phyloP scores from a whole-genome alignment of 306 rosid species.

The Potentilla sterilis region DNA sequence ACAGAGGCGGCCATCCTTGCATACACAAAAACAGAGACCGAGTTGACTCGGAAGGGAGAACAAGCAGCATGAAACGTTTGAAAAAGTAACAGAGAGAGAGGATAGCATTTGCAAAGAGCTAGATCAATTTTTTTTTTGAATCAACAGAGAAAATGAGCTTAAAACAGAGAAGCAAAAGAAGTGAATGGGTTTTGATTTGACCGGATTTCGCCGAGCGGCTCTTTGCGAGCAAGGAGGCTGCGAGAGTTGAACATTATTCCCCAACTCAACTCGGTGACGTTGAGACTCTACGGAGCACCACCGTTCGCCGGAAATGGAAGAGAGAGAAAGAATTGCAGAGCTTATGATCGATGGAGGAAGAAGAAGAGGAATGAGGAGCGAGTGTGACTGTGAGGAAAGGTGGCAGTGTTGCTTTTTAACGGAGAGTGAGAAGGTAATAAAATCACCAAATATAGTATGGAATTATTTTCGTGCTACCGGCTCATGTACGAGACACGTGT shows the following conservation, averaged over 20 bases:
- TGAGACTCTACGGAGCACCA: neutral
- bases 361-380: neutral
- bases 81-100: neutral
- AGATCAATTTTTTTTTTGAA: no score
- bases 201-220: constrained; percentile 88
- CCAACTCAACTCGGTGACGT: neutral
- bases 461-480: no score
- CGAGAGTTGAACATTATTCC: constrained; percentile 75
- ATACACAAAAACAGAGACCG: neutral
- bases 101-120: neutral
- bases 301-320: neutral
- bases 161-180: neutral
- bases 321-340: constrained; percentile 2
- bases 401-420: no score
- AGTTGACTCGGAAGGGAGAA: neutral
- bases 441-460: no score
- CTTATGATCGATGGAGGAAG: neutral
- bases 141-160: neutral
- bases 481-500: no score
- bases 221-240: constrained; percentile 82
- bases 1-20: constrained; percentile 57
- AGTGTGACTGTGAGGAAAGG: no score
- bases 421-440: no score
- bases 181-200: constrained; percentile 6
- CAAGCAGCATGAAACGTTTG: no score